Evolutionary conservation across 352 stramenopile genomes (phyloP), one percentile per base, ranked within the genome.

Genomic region (Phytophthora melonis): DNA sequence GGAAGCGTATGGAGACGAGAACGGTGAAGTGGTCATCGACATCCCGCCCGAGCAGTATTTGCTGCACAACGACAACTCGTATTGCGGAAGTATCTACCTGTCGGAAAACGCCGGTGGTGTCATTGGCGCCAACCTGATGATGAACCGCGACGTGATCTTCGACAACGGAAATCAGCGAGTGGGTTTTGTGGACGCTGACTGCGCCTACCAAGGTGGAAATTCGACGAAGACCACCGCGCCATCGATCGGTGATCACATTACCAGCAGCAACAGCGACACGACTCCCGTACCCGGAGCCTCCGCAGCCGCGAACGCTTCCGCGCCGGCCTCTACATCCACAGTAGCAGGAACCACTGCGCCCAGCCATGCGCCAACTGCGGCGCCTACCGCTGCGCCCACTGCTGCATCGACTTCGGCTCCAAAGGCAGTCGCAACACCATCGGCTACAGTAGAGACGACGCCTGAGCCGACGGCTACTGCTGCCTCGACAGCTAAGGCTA

Each of bases 41-140:
- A 66, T 94, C 7, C 79, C 86, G n/a, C 86, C 88, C 0, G 62
- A 83, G 39, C 84, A 93, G 60, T 96, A 95, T 58, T 54, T 95
- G 11, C 50, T 90, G 11, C 39, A 82, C 25, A 69, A 83, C n/a
- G 75, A 84, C 52, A 75, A 79, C 30, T 80, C 75, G 49, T 95
- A 83, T 63, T 93, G 84, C 60, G 79, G 80, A 8, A 81, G 75
- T 50, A 83, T 96, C 58, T 91, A 93, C 34, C 63, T 95, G 25
- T 87, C 86, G 1, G 87, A 94, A 62, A 74, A 83, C 34, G 83
- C 77, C 27, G 88, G 88, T 4, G 90, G 90, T 34, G 87, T 96
- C 16, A 93, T 96, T 66, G 90, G 90, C 8, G 88, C 90, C 49
- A 93, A 93, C 73, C 81, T 96, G 49, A 95, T 96, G 90, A 86